A percentile compares a stretch with the other conserved stretches of the same genome.
phyloP scores from a whole-genome alignment of 75 land plant genomes.

The Chamaecyparis obtusa region DNA sequence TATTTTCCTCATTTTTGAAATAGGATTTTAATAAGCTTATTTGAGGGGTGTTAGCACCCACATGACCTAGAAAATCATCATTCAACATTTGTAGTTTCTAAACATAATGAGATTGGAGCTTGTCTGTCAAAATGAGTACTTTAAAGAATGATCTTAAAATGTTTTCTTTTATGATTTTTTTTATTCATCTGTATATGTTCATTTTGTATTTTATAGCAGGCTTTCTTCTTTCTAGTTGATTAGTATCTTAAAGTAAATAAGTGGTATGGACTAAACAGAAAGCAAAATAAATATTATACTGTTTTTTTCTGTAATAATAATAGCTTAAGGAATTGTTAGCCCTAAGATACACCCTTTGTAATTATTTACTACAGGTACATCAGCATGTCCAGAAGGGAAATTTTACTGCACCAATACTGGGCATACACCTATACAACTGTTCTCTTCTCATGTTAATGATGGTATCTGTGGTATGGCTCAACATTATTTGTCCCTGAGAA shows the following conservation, averaged over 20 bases:
- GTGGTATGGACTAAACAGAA: background rate
- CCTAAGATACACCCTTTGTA: background rate
- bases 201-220: background rate
- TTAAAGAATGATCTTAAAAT: background rate
- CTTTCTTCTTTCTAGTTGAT: background rate
- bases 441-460: conserved; percentile 90
- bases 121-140: background rate
- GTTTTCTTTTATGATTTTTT: background rate
- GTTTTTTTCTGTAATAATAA: background rate
- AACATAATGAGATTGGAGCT: background rate
- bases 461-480: conserved; percentile 73
- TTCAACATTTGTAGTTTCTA: background rate
- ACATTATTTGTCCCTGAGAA: background rate
- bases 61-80: background rate
- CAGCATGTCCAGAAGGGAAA: conserved; percentile 84
- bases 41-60: background rate
- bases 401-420: conserved; percentile 82
- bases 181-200: background rate
- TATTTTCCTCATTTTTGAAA: background rate
- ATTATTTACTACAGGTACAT: conserved; percentile 60
- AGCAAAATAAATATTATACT: background rate
- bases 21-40: background rate
- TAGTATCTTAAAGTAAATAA: background rate
- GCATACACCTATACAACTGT: conserved; percentile 50
- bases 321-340: background rate